phyloP scores from a whole-genome alignment of 2,329 filamentous ascomycete genomes.

The Cladosporium austrohemisphaericum region DNA sequence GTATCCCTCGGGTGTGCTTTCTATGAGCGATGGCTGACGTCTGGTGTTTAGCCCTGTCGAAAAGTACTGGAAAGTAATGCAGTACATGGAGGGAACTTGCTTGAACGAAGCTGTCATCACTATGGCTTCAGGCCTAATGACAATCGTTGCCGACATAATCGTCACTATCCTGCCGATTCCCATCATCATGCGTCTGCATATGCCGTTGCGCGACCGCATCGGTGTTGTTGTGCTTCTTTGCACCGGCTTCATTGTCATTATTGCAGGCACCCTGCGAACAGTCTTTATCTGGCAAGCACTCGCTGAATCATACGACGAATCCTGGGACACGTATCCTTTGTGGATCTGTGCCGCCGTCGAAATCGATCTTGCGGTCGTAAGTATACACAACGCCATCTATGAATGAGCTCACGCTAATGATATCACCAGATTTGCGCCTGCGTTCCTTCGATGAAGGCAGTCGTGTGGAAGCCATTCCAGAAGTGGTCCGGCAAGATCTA shows the following conservation, averaged over 20 bases:
- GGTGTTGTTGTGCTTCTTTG: constrained; percentile 39
- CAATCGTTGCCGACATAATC: constrained; percentile 41
- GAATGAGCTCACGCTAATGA: neutral
- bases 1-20: constrained; percentile 9
- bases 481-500: constrained; percentile 20
- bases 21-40: neutral
- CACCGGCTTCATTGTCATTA: constrained; percentile 41
- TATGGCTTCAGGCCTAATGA: constrained; percentile 41
- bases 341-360: constrained; percentile 48
- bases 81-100: constrained; percentile 33
- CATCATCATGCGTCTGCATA: constrained; percentile 40
- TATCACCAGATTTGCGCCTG: constrained; percentile 36
- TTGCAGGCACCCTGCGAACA: constrained; percentile 41
- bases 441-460: constrained; percentile 35
- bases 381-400: constrained; percentile 20
- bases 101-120: constrained; percentile 40
- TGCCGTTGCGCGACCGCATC: constrained; percentile 40
- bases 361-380: constrained; percentile 45
- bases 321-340: constrained; percentile 44
- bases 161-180: constrained; percentile 44
- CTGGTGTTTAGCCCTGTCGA: constrained; percentile 32
- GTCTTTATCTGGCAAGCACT: constrained; percentile 44
- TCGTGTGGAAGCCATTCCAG: constrained; percentile 27
- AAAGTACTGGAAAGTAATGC: constrained; percentile 42
- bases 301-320: constrained; percentile 41